Evolutionary conservation across 192 early-diverging fungal genomes (phyloP), one percentile per base, ranked within the genome.

Genomic region (Coemansia sp.): DNA sequence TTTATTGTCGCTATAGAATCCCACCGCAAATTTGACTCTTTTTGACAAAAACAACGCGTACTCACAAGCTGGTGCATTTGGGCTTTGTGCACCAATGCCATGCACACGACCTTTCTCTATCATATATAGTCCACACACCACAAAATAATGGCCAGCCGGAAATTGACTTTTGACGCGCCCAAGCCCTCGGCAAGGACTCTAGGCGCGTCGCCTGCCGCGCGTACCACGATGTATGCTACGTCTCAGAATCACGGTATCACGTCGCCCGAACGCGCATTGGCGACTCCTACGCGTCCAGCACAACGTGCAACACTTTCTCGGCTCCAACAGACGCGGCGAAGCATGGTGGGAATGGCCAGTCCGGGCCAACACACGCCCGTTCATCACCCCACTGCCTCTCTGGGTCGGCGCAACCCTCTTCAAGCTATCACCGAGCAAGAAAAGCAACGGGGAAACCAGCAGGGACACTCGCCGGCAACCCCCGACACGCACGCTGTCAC

Each of bases 151-250:
- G 65, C 79, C 7, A 81, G 79, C 61, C 79, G 79, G 41, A 81
- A 62, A 67, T 48, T 81, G 51, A 81, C 74, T 6, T 81, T 81
- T 70, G 70, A 81, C 79, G 73, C 73, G 79, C 72, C 79, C 13
- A 64, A 67, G 48, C 74, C 79, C n/a, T 67, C 65, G 9, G 33
- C 65, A 40, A 57, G 77, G 42, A 67, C 71, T 50, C 56, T 74
- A 31, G 77, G 77, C 68, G 77, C 77, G 53, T 74, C 72, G 31
- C 72, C 77, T 6, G 72, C 72, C 33, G 67, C 63, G 35, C 66
- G 69, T 39, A 67, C 48, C 42, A 64, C 62, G 9, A 44, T 74
- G 13, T 54, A 64, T 27, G 36, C 68, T 24, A 81, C 67, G 24
- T 60, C 66, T 8, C 67, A 68, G 50, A 51, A 61, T 33, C 51